Evolutionary conservation across 2,329 filamentous ascomycete genomes (phyloP).

Genomic region (Grosmannia huntii): DNA sequence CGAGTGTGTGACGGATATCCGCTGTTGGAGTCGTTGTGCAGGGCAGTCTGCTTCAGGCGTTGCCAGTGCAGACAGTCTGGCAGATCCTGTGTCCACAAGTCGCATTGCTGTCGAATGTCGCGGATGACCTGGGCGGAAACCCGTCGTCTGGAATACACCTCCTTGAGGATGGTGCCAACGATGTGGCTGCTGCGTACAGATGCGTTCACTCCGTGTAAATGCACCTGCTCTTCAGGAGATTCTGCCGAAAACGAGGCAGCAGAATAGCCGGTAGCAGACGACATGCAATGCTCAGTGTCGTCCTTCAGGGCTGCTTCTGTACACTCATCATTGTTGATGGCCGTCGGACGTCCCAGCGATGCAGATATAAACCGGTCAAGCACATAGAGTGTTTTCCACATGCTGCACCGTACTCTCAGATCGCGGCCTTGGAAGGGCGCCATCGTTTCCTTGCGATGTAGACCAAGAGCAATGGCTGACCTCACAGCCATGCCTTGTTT

Average conservation of each 20-base stretch:
- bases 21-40: neutral
- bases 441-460: constrained; percentile 49
- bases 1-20: constrained; percentile 20
- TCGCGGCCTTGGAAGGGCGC: constrained; percentile 29
- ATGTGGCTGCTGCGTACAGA: constrained; percentile 44
- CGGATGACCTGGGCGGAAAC: constrained; percentile 45
- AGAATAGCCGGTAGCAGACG: neutral
- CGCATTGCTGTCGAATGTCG: constrained; percentile 41
- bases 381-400: constrained; percentile 53
- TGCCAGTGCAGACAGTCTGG: constrained; percentile 36
- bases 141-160: constrained; percentile 45
- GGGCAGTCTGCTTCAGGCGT: constrained; percentile 13
- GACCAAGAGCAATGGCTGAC: constrained; percentile 47
- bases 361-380: constrained; percentile 51
- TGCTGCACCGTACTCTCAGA: constrained; percentile 32
- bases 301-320: constrained; percentile 31
- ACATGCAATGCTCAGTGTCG: constrained; percentile 3
- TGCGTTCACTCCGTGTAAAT: constrained; percentile 32
- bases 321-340: constrained; percentile 51
- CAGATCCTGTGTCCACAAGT: constrained; percentile 36
- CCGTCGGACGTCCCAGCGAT: constrained; percentile 47
- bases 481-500: constrained; percentile 48
- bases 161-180: constrained; percentile 44
- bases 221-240: constrained; percentile 1
- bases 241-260: neutral